phyloP scores from a whole-genome alignment of 2,329 filamentous ascomycete species.

The Orbilia oligospora region DNA sequence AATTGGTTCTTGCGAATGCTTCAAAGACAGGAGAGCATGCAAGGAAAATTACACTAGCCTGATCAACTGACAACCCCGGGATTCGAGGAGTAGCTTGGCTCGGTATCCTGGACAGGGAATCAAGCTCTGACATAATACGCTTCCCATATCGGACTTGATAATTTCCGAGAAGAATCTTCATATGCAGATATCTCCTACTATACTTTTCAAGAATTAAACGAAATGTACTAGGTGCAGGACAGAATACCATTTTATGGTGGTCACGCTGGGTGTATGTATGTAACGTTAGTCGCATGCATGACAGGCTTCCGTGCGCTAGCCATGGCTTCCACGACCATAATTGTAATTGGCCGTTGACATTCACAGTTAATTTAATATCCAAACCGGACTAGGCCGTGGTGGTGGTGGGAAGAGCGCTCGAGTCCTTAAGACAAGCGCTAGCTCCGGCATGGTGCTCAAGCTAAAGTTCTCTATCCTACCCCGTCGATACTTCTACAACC shows the following conservation, averaged over 20 bases:
- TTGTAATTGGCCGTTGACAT: constrained; percentile 9
- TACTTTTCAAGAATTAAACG: constrained; percentile 5
- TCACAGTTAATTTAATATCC: not conserved
- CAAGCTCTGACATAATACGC: constrained; percentile 24
- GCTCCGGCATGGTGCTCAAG: constrained; percentile 22
- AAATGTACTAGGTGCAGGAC: constrained; percentile 33
- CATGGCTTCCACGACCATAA: constrained; percentile 2
- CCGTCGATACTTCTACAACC: constrained; percentile 1
- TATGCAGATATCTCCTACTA: constrained; percentile 11
- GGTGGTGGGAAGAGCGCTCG: not conserved
- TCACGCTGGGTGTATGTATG: constrained; percentile 48
- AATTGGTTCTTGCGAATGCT: constrained; percentile 33
- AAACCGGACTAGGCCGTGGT: not conserved
- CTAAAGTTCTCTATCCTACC: constrained; percentile 9
- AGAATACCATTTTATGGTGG: constrained; percentile 26
- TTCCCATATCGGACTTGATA: constrained; percentile 13
- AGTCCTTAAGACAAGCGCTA: constrained; percentile 12
- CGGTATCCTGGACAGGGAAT: constrained; percentile 11
- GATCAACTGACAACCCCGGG: constrained; percentile 25
- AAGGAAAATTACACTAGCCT: constrained; percentile 6
- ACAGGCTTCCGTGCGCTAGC: constrained; percentile 26
- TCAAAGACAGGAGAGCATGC: constrained; percentile 11
- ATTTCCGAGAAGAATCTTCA: constrained; percentile 40
- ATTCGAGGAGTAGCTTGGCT: constrained; percentile 6
- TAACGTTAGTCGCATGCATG: constrained; percentile 46